Base-by-base conservation (phyloP, 148 eudicot species). In the Heliamphora exappendiculata region DNA sequence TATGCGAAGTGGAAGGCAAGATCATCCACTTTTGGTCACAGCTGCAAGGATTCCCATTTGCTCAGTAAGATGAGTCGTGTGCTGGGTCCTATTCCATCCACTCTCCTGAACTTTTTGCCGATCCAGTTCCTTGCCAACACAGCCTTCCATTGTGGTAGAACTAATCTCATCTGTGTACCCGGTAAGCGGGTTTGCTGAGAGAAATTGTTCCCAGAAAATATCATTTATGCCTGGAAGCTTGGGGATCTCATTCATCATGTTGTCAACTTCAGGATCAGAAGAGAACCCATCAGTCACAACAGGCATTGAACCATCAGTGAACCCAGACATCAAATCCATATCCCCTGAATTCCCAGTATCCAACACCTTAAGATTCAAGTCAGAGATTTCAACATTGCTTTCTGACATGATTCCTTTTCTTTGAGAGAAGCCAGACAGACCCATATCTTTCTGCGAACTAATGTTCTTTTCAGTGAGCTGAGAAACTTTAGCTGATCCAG, bases 121-220 rank as follows among this genome's bases (percentile, higher is more conserved):
- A 57, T 84, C 88, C 67, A 78, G 69, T 64, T 80, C 91, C 76
- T 78, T 83, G 37, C 79, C 77, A 79, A 54, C 55, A 73, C 62
- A 44, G 70, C 67, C 67, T 59, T 81, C 88, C 49, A 78, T 60
- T 45, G 76, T 65, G 76, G 75, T 76, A 53, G 88, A 71, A 80
- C 74, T 80, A 33, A 79, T 81, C 82, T 88, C 91, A 53, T 88
- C 91, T 13, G 79, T 53, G 37, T 73, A 85, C 59, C 85, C 91
- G n/a, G 69, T 36, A 34, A 82, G 75, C 17, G 91, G 80, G 72
- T 84, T 84, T 22, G 76, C 59, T 22, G 97, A 81, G 65, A 92
- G 89, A 85, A 92, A 88, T 76, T 92, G 97, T 78, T 92, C 97
- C 97, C 97, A 92, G 80, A 92, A 92, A 28, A 51, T 78, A 76